Evolutionary conservation across 2,329 filamentous ascomycete species (phyloP), one percentile per base, ranked within the genome.

Genomic region (Cordyceps sp.): DNA sequence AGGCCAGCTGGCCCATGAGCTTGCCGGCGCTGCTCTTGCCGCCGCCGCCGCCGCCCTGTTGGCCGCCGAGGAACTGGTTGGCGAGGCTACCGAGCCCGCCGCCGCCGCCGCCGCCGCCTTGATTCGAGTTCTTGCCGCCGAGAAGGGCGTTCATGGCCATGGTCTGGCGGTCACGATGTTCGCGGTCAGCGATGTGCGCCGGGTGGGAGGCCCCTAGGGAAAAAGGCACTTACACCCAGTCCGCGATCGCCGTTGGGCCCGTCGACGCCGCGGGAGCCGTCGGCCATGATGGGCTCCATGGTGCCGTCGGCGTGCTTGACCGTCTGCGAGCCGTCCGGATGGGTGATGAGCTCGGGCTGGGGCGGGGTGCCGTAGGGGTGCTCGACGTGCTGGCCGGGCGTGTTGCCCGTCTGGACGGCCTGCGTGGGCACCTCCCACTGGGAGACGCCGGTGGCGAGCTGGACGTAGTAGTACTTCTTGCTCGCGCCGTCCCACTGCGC

Each of bases 361-460:
- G 66, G 59, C 34, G 69, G 69, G 56, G 21, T 34, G 35, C 71
- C 69, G 52, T 76, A 79, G 5, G 74, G 75, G 43, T 78, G 73
- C 15, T 77, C 69, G 37, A 50, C 44, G 33, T 52, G 59, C 35
- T 62, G 64, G 38, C 58, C 66, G 29, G 69, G 74, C 24, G 69
- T 74, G 46, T 59, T 71, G 38, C 73, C 70, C 16, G 68, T 64
- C 28, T 69, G 72, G 7, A 69, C 74, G 31, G 74, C 64, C 36
- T 71, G 61, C 12, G 71, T 80, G 21, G 77, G 77, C 21, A 68
- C 64, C n/a, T 81, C 76, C 77, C 78, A 82, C 53, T 81, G 76
- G 39, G 76, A 79, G 24, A 70, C 62, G 30, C 77, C 77, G 7
- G 76, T 81, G 33, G 73, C 74, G 33, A 82, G 67, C 52, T 81